Evolutionary conservation across 106 monocot species (phyloP).

Genomic region (Dendrobium nobile): DNA sequence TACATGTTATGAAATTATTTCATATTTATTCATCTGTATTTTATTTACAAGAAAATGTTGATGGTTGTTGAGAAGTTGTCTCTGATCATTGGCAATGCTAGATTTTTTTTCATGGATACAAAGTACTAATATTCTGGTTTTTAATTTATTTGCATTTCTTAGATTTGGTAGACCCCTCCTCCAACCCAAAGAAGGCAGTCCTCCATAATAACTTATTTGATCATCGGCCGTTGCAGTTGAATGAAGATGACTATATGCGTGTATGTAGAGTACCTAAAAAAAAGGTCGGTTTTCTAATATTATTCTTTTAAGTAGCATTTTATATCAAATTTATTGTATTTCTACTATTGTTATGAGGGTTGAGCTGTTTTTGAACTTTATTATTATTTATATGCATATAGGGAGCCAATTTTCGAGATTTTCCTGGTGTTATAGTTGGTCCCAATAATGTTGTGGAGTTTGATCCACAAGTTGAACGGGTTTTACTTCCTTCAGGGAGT

Average conservation of each 20-base stretch:
- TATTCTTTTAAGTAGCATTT: not conserved
- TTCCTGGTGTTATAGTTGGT: slow-evolving; percentile 17
- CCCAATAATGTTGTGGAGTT: slow-evolving; percentile 14
- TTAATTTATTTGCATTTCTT: not conserved
- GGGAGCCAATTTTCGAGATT: slow-evolving; percentile 28
- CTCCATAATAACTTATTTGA: slow-evolving; percentile 12
- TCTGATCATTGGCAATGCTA: not conserved
- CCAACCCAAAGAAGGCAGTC: not conserved
- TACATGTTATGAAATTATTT: too few species aligned
- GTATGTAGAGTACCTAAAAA: slow-evolving; percentile 16
- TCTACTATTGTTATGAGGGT: not conserved
- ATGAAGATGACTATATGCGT: slow-evolving; percentile 21
- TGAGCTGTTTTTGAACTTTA: not conserved
- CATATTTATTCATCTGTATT: not conserved
- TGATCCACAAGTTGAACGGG: slow-evolving; percentile 16
- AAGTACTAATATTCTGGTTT: not conserved
- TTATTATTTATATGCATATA: not conserved
- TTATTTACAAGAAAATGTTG: not conserved
- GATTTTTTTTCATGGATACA: not conserved
- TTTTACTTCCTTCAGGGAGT: slow-evolving; percentile 18
- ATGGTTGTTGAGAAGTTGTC: not conserved
- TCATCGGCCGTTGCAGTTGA: slow-evolving; percentile 19
- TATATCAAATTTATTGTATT: not conserved
- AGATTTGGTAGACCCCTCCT: slow-evolving; percentile 1
- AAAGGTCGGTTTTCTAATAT: slow-evolving; percentile 7